phyloP scores from a whole-genome alignment of 768 basidiomycete species.

The Termitomyces sp. region DNA sequence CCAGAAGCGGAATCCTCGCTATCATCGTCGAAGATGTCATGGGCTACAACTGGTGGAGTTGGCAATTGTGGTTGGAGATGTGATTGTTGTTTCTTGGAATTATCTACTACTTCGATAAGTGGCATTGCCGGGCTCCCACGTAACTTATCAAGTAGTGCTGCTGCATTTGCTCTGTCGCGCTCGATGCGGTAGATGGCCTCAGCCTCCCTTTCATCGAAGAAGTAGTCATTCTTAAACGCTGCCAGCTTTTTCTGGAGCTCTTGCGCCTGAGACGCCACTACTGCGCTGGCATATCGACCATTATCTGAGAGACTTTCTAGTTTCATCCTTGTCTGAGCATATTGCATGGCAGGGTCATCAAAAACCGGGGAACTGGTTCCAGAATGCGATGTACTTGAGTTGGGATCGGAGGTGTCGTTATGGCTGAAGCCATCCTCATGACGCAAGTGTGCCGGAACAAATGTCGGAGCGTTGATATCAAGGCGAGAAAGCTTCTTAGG shows the following conservation, averaged over 20 bases:
- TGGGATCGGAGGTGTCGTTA: conserved; percentile 12
- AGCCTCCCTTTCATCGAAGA: conserved; percentile 68
- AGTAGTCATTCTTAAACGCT: conserved; percentile 49
- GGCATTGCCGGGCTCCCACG: conserved; percentile 15
- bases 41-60: neutral
- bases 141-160: conserved; percentile 37
- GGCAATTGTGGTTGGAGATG: conserved; percentile 12
- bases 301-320: conserved; percentile 39
- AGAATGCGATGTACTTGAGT: conserved; percentile 19
- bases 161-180: conserved; percentile 41
- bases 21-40: conserved; percentile 50
- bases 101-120: neutral
- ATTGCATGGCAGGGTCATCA: conserved; percentile 55
- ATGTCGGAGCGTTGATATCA: conserved; percentile 34
- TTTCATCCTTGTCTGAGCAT: conserved; percentile 57
- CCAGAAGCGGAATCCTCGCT: conserved; percentile 40
- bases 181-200: conserved; percentile 49
- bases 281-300: conserved; percentile 13
- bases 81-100: conserved; percentile 11
- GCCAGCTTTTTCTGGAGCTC: conserved; percentile 41
- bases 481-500: conserved; percentile 20
- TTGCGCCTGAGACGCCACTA: conserved; percentile 23
- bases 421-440: conserved; percentile 5
- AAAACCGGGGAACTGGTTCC: conserved; percentile 28
- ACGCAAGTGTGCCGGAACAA: conserved; percentile 25